These are phyloP conservation scores for Jacaranda mimosifolia DNA, from an alignment of 257 asterid species.

Conservation along the genomic window DNA sequence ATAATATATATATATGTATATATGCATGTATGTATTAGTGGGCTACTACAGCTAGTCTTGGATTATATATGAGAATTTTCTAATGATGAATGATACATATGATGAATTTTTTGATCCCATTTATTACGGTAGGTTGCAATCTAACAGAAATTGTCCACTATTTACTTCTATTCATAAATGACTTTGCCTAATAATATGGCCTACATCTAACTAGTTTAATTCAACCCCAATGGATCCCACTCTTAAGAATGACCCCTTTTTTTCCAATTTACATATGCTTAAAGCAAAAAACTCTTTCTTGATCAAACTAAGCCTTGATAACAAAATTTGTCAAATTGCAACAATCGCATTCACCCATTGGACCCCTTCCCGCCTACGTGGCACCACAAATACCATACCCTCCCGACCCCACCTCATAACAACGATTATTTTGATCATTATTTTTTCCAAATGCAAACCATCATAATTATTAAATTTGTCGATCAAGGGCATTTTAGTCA, in stretches of 20 bases:
- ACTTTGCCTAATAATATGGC: slow-evolving; percentile 75
- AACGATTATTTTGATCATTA: slow-evolving; percentile 1
- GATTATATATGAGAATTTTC: slow-evolving; percentile 4
- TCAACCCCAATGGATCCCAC: slow-evolving; percentile 74
- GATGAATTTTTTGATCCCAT: slow-evolving; percentile 48
- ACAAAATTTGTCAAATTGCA: slow-evolving; percentile 44
- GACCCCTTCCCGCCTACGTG: slow-evolving; percentile 59
- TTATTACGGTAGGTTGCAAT: slow-evolving; percentile 84
- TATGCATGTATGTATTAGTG: neutral
- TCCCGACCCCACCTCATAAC: too few species aligned
- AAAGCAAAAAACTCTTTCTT: slow-evolving; percentile 18
- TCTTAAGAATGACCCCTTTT: slow-evolving; percentile 30
- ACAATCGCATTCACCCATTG: slow-evolving; percentile 32
- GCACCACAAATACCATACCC: slow-evolving; percentile 54
- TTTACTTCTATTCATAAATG: slow-evolving; percentile 84
- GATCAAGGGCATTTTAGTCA: slow-evolving; percentile 29
- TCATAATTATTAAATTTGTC: neutral
- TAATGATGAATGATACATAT: slow-evolving; percentile 37
- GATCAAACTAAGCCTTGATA: slow-evolving; percentile 28
- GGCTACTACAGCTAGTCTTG: slow-evolving; percentile 30
- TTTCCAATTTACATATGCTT: slow-evolving; percentile 16
- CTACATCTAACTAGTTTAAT: slow-evolving; percentile 69
- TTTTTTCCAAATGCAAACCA: neutral
- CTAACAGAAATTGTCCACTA: slow-evolving; percentile 74
- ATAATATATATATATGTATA: neutral